Percentiles rank a stretch among this genome's conserved stretches.
These are phyloP conservation scores for Triticum timopheevii DNA, from an alignment of 176 grass and related monocot species.

Conservation along the genomic window DNA sequence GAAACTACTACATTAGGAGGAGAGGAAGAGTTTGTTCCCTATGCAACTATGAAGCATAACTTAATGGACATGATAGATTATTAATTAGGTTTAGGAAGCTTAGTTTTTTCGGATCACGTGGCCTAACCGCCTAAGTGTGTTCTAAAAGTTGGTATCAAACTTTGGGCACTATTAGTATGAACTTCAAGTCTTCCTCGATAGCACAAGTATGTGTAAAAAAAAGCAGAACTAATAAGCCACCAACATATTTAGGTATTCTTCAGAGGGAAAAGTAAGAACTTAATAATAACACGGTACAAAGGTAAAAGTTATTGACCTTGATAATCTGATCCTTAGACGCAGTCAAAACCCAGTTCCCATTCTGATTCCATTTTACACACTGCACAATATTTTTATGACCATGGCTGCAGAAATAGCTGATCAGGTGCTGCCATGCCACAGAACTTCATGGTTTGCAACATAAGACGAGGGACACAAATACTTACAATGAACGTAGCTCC, in stretches of 20 bases:
- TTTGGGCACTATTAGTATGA: too few relatives aligned
- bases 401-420: slow-evolving; percentile 65
- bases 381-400: slow-evolving; percentile 99
- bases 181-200: too few relatives aligned
- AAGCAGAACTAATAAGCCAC: slow-evolving; percentile 9
- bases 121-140: too few relatives aligned
- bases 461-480: slow-evolving; percentile 27
- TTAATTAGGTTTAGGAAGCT: not conserved
- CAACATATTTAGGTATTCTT: not conserved
- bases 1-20: not conserved
- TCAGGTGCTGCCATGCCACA: slow-evolving; percentile 20
- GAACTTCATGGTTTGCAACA: slow-evolving; percentile 30
- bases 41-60: slow-evolving; percentile 9
- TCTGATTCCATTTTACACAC: slow-evolving; percentile 99
- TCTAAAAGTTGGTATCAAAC: too few relatives aligned
- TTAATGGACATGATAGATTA: not conserved
- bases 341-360: slow-evolving; percentile 99
- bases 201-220: not conserved
- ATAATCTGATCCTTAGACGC: slow-evolving; percentile 98
- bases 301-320: slow-evolving; percentile 59
- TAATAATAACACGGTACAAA: slow-evolving; percentile 18
- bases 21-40: not conserved
- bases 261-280: slow-evolving; percentile 20
- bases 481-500: slow-evolving; percentile 89
- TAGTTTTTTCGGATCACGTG: not conserved